Conservation (phyloP, 2,329 filamentous ascomycete species). For the Aspergillus uvarum region DNA sequence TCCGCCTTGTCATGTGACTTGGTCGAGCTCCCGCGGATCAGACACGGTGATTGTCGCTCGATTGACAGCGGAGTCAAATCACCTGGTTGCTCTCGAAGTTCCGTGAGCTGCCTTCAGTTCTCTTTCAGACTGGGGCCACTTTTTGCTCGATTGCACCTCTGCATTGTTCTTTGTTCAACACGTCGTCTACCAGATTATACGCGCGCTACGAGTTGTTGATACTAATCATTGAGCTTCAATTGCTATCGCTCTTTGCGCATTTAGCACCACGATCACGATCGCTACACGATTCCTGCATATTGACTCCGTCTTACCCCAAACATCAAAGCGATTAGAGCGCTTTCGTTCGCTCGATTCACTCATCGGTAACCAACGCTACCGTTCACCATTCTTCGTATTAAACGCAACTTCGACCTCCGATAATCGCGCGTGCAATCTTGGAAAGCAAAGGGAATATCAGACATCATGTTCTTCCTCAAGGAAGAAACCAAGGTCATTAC, state of each 20-base stretch:
- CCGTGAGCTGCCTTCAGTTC: slow-evolving; percentile 2
- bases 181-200: background rate
- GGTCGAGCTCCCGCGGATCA: slow-evolving; percentile 11
- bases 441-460: background rate
- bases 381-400: background rate
- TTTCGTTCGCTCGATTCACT: background rate
- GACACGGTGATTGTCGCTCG: slow-evolving; percentile 6
- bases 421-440: background rate
- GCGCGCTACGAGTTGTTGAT: slow-evolving; percentile 10
- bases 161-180: background rate
- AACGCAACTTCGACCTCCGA: background rate
- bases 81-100: background rate
- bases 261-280: slow-evolving; percentile 4
- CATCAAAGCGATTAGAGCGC: background rate
- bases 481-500: slow-evolving; percentile 93
- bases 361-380: background rate
- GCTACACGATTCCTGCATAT: background rate
- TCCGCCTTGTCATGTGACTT: slow-evolving; percentile 17
- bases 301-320: background rate
- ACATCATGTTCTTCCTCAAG: slow-evolving; percentile 93
- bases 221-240: slow-evolving; percentile 4
- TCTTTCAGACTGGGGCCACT: background rate
- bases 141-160: background rate
- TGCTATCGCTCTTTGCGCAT: background rate
- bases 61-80: slow-evolving; percentile 6